Conservation (phyloP, 257 asterid genomes). For the Cinchona pubescens region DNA sequence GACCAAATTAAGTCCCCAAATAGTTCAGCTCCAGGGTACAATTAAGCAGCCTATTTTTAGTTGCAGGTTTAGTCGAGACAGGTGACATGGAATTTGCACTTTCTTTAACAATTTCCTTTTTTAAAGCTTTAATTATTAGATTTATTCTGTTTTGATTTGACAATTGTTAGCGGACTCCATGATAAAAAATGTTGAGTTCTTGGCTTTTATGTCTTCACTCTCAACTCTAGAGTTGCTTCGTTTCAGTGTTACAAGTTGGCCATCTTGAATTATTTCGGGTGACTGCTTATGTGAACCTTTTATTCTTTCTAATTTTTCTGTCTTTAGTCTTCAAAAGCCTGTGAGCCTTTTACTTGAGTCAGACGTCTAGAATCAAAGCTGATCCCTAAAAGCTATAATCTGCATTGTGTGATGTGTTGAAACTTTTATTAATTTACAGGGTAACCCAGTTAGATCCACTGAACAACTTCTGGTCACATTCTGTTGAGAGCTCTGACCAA, state of each 20-base stretch:
- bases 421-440: slow-evolving; percentile 40
- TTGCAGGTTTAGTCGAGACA: slow-evolving; percentile 90
- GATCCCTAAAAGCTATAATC: not conserved
- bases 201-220: not conserved
- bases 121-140: not conserved
- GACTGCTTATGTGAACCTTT: no score
- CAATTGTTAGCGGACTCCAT: not conserved
- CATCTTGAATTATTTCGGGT: not conserved
- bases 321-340: not conserved
- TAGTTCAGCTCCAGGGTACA: slow-evolving; percentile 89
- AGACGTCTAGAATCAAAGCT: not conserved
- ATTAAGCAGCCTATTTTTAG: slow-evolving; percentile 88
- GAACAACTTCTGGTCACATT: slow-evolving; percentile 54
- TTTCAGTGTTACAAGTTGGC: not conserved
- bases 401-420: slow-evolving; percentile 1
- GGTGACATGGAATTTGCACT: slow-evolving; percentile 41
- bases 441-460: slow-evolving; percentile 66
- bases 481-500: slow-evolving; percentile 52
- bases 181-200: not conserved
- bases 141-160: not conserved
- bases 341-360: no score
- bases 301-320: not conserved
- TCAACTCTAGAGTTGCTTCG: not conserved
- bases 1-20: slow-evolving; percentile 74
- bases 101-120: not conserved